phyloP scores from a whole-genome alignment of 2,329 filamentous ascomycete species.

The Cladophialophora yegresii region DNA sequence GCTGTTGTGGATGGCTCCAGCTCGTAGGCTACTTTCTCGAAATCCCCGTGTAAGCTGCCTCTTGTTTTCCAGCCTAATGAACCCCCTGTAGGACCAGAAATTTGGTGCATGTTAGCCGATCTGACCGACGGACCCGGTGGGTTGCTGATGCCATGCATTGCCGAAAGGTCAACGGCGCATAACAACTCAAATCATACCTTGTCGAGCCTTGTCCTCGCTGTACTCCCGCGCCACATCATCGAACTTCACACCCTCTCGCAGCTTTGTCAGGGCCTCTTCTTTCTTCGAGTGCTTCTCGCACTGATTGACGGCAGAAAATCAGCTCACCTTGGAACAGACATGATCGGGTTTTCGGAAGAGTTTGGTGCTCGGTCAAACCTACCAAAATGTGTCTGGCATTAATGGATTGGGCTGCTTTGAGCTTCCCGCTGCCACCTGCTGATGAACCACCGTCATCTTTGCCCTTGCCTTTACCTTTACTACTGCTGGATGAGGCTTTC shows the following conservation, averaged over 20 bases:
- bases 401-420: conserved; percentile 64
- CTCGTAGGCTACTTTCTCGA: conserved; percentile 64
- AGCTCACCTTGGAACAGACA: conserved; percentile 2
- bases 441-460: conserved; percentile 42
- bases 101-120: conserved; percentile 20
- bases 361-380: conserved; percentile 31
- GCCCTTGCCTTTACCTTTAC: conserved; percentile 45
- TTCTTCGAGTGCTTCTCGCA: conserved; percentile 68
- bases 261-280: conserved; percentile 64
- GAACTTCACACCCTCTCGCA: conserved; percentile 62
- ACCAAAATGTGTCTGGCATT: conserved; percentile 66
- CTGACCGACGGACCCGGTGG: conserved; percentile 3
- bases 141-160: conserved; percentile 10
- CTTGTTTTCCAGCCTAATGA: conserved; percentile 65
- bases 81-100: conserved; percentile 51
- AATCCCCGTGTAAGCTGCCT: conserved; percentile 58
- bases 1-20: conserved; percentile 62
- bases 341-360: not conserved
- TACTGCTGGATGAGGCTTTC: conserved; percentile 29
- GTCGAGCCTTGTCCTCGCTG: conserved; percentile 66
- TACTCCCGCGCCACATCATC: conserved; percentile 66
- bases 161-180: conserved; percentile 8
- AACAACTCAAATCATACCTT: conserved; percentile 44
- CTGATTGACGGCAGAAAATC: conserved; percentile 34
- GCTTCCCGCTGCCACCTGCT: conserved; percentile 39